These are phyloP conservation scores for Saccharomycopsis capsularis DNA, from an alignment of 805 yeast genomes.

Conservation along the genomic window DNA sequence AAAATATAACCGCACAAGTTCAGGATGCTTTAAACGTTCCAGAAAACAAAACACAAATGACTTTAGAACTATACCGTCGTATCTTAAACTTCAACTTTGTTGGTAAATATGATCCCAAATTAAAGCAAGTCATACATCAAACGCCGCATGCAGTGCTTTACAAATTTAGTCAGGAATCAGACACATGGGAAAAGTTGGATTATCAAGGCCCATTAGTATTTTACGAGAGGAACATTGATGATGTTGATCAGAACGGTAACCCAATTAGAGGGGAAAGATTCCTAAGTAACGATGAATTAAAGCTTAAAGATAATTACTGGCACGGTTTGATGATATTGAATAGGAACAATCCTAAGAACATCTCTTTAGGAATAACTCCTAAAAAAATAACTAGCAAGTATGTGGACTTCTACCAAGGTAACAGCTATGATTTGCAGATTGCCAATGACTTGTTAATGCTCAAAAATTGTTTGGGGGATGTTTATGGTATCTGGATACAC, in stretches of 20 bases:
- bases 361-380: constrained; percentile 62
- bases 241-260: constrained; percentile 24
- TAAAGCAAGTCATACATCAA: constrained; percentile 58
- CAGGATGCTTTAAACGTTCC: neutral
- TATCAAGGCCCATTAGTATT: constrained; percentile 65
- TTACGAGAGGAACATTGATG: constrained; percentile 43
- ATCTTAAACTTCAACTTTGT: constrained; percentile 72
- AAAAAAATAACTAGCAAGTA: constrained; percentile 41
- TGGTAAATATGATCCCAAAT: constrained; percentile 66
- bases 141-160: constrained; percentile 70
- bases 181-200: constrained; percentile 66
- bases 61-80: constrained; percentile 56
- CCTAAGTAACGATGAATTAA: constrained; percentile 6
- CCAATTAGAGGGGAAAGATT: constrained; percentile 7
- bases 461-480: constrained; percentile 59
- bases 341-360: constrained; percentile 60
- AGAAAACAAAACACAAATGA: constrained; percentile 23
- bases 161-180: constrained; percentile 47
- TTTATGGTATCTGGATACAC: constrained; percentile 75
- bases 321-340: constrained; percentile 68
- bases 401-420: constrained; percentile 29
- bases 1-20: neutral
- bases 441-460: constrained; percentile 66
- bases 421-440: constrained; percentile 45
- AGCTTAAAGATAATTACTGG: constrained; percentile 37